Evolutionary conservation across 2,329 filamentous ascomycete species (phyloP).

Genomic region (Phialocephala sp.): DNA sequence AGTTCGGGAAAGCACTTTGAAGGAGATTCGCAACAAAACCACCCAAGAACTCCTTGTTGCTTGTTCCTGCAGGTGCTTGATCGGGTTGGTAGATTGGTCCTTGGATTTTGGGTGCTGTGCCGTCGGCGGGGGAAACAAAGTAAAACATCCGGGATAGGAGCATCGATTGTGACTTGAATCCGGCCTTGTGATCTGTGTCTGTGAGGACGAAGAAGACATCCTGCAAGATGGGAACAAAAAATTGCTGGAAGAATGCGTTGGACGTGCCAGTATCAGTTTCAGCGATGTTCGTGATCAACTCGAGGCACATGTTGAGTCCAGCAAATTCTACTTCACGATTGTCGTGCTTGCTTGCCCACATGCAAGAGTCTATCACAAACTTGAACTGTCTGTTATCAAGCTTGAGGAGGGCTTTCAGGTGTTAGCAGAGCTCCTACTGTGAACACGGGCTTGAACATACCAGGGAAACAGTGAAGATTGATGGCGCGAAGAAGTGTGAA

Average conservation of each 20-base stretch:
- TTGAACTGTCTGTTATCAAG: slow-evolving; percentile 98
- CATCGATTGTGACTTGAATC: slow-evolving; percentile 97
- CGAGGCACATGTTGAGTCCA: slow-evolving; percentile 96
- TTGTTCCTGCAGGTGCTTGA: slow-evolving; percentile 81
- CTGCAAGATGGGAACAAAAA: slow-evolving; percentile 93
- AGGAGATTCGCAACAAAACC: slow-evolving; percentile 86
- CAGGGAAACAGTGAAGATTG: slow-evolving; percentile 96
- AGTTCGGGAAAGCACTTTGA: slow-evolving; percentile 89
- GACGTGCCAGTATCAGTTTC: slow-evolving; percentile 86
- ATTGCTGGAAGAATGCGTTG: slow-evolving; percentile 96
- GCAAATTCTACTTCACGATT: slow-evolving; percentile 97
- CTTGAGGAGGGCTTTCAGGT: slow-evolving; percentile 73
- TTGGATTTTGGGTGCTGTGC: slow-evolving; percentile 79
- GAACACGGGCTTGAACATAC: slow-evolving; percentile 43
- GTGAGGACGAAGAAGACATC: slow-evolving; percentile 99
- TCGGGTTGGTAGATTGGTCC: slow-evolving; percentile 88
- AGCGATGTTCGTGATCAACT: slow-evolving; percentile 96
- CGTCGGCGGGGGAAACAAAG: slow-evolving; percentile 79
- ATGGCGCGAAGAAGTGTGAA: slow-evolving; percentile 97
- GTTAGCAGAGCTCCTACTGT: slow-evolving; percentile 18
- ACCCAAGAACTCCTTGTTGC: slow-evolving; percentile 88
- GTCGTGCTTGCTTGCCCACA: slow-evolving; percentile 99
- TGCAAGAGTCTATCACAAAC: slow-evolving; percentile 98
- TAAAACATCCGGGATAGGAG: slow-evolving; percentile 95
- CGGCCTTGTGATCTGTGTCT: slow-evolving; percentile 97